Conservation (phyloP, 2,329 filamentous ascomycete genomes). For the Cryphonectria radicalis region DNA sequence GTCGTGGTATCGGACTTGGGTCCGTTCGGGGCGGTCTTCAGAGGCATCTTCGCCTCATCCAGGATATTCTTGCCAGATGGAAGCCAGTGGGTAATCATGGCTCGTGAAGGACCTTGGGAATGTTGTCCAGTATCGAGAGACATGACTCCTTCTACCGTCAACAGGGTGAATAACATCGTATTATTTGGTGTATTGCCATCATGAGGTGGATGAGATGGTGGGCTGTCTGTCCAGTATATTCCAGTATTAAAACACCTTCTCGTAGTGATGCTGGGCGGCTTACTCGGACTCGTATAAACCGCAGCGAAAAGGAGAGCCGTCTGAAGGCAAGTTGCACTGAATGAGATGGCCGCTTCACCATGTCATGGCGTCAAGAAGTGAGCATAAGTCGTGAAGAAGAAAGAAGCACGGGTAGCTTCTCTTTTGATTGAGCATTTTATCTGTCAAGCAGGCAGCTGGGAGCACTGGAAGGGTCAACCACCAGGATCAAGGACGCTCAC, state of each 20-base stretch:
- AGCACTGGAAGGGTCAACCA: too few relatives aligned
- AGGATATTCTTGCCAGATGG: not conserved
- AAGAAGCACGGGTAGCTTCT: slow-evolving; percentile 7
- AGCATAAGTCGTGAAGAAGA: not conserved
- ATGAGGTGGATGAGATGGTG: not conserved
- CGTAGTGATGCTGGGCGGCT: too few relatives aligned
- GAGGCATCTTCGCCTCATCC: not conserved
- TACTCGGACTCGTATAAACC: too few relatives aligned
- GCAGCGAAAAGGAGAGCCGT: not conserved
- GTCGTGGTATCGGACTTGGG: not conserved
- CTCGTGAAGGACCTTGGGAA: not conserved
- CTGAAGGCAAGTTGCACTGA: not conserved
- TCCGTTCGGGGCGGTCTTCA: not conserved
- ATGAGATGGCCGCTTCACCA: not conserved
- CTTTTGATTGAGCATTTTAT: slow-evolving; percentile 35
- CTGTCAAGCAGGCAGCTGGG: not conserved
- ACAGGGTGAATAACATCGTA: not conserved
- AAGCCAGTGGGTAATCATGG: not conserved
- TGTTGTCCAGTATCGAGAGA: not conserved
- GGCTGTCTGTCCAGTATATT: not conserved
- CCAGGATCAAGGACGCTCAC: too few relatives aligned
- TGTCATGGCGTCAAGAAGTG: slow-evolving; percentile 1
- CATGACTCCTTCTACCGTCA: not conserved
- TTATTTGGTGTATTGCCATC: not conserved
- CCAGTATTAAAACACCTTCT: not conserved